phyloP scores from a whole-genome alignment of 108 stramenopile species.

The Nitzschia putrida region DNA sequence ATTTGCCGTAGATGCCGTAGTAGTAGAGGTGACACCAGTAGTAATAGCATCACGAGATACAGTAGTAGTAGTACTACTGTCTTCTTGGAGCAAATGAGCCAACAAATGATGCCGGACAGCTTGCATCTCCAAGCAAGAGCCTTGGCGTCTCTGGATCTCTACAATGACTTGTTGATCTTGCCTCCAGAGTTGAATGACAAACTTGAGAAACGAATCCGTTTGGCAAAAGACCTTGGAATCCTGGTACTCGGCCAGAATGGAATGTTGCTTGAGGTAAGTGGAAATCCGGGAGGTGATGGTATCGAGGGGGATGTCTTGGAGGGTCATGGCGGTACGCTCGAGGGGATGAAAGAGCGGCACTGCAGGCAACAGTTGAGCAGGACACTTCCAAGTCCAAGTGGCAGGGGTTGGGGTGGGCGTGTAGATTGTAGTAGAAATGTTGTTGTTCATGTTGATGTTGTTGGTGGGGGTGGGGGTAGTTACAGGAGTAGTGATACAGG shows the following conservation, averaged over 20 bases:
- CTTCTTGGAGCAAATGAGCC: background rate
- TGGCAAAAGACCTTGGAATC: constrained; percentile 11
- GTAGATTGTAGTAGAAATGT: background rate
- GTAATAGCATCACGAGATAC: too few species aligned
- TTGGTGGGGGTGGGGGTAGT: too few species aligned
- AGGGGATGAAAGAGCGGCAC: constrained; percentile 25
- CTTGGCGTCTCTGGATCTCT: constrained; percentile 26
- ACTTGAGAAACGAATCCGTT: constrained; percentile 10
- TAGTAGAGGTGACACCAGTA: background rate
- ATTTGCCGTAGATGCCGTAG: background rate
- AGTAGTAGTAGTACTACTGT: too few species aligned
- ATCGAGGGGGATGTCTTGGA: constrained; percentile 5
- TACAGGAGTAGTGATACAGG: background rate
- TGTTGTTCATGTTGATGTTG: too few species aligned
- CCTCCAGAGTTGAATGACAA: constrained; percentile 21
- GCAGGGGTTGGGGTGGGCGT: background rate
- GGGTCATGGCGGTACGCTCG: constrained; percentile 17
- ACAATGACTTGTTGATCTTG: constrained; percentile 12
- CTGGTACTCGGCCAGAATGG: constrained; percentile 10
- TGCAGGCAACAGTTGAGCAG: background rate
- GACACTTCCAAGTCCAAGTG: constrained; percentile 3
- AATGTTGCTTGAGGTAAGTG: constrained; percentile 21
- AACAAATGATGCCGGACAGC: constrained; percentile 16
- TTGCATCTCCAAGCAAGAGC: constrained; percentile 26
- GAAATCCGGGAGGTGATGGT: constrained; percentile 19